Base-by-base conservation (phyloP, 2,329 filamentous ascomycete species). In the Neospermospora avenae region DNA sequence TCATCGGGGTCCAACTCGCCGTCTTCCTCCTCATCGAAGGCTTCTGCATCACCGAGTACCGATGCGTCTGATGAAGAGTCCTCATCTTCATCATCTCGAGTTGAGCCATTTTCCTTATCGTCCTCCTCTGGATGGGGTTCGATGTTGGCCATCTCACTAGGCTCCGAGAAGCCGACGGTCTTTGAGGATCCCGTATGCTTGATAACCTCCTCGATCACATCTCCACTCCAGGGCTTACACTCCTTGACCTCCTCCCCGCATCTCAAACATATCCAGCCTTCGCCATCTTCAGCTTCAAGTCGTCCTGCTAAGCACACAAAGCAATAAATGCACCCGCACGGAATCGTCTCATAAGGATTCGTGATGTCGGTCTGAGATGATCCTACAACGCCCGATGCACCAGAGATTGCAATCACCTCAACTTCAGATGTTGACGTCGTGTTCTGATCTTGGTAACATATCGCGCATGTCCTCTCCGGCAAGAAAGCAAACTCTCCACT, bases 371-470 rank as follows among this genome's bases (percentile, higher is more conserved):
- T 97, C 65, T 92, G 89, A 6, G 91, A 90, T 18, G 90, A 96
- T 18, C 93, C 93, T 44, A 96, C 82, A 11, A 96, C 88, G 14
- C 93, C 86, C 4, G 86, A 85, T 11, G 86, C 84, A 2, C 71
- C 77, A 45, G 86, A 83, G 0, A 86, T 84, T 0, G 88, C 86
- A 66, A 96, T 78, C 3, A 93, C 78, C 67, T 96, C 91, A 48
- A 83, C 86, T 75, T 96, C 92, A 2, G 85, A 85, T 1, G 84
- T 83, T 0, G 86, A 81, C 2, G 77, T 76, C 10, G 89, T 83
- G 72, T 96, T 97, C 73, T 96, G 91, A 68, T 96, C 93, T 69
- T 93, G 87, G 74, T 98, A 98, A 77, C 95, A 99, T 65, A 99
- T 97, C 53, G 93, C 93, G 74, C 95, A 99, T 0, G 93, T 98